Base-by-base conservation (phyloP, 2,329 filamentous ascomycete genomes). In the Hymenoscyphus fraxineus region DNA sequence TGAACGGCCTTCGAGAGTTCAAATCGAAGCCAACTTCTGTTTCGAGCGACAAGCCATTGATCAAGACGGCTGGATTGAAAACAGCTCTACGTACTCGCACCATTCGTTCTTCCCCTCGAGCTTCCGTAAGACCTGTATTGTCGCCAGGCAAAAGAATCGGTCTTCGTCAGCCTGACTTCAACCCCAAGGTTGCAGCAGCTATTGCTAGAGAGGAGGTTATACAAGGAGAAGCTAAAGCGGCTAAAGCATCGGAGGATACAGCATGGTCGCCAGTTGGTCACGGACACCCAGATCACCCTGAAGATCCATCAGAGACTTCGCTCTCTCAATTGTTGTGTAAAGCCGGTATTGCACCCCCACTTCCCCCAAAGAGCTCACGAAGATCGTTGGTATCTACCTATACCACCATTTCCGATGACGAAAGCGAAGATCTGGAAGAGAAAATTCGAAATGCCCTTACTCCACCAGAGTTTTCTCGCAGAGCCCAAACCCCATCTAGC, bases 361-460 rank as follows among this genome's bases (percentile, higher is more conserved):
- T 62, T 35, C 60, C 60, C n/a, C 31, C 54, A 27, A 62, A 47
- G 19, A 44, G 47, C 27, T 57, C 56, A 22, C 59, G 59, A 31
- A 61, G 59, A 35, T 31, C 19, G 35, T 16, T 38, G 9, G 12
- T 61, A 6, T 39, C 38, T 9, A 61, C 61, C 27, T 19, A 60
- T 47, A 51, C 39, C 16, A 62, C 59, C 16, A 60, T 61, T 55
- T 56, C 63, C 27, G 63, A 64, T 41, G 63, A 65, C 56, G 67
- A 63, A 22, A 61, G 55, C 51, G 59, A 64, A 19, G 59, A 64
- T 56, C 31, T 69, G 10, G 65, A 67, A 51, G 66, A 64, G 6
- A 65, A 39, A 40, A 61, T 66, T 31, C 62, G 61, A 59, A 63
- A 64, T 39, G 65, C 66, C 56, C 32, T 70, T 15, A 64, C 40